Percentiles rank a stretch among this genome's conserved stretches.
These are phyloP conservation scores for Rhizopogon vinicolor DNA, from an alignment of 768 basidiomycete species.

Conservation along the genomic window DNA sequence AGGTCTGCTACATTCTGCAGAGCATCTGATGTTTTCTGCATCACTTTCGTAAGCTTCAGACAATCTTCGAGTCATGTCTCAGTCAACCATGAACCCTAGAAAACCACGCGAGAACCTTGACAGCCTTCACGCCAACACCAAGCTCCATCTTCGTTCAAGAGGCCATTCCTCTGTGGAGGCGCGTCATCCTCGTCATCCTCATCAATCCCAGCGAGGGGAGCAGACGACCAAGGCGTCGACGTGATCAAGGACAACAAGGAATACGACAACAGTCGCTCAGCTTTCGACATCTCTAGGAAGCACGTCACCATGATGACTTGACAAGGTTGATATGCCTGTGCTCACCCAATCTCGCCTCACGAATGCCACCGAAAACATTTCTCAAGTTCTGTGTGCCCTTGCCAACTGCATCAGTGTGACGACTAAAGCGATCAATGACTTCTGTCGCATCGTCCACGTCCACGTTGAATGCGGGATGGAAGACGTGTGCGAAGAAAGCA, in stretches of 20 bases:
- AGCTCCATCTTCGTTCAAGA: constrained; percentile 67
- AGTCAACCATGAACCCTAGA: not conserved
- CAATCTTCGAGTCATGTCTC: constrained; percentile 45
- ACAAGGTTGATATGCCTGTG: not conserved
- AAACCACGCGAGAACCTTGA: constrained; percentile 38
- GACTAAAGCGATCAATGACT: constrained; percentile 55
- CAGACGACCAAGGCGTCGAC: constrained; percentile 52
- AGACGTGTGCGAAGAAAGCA: constrained; percentile 72
- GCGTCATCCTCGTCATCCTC: constrained; percentile 42
- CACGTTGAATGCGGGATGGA: constrained; percentile 82
- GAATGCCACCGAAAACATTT: constrained; percentile 52
- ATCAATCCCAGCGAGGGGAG: constrained; percentile 41
- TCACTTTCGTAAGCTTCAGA: constrained; percentile 69
- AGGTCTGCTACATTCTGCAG: constrained; percentile 72
- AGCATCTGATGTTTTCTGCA: constrained; percentile 72
- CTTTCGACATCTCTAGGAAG: constrained; percentile 69
- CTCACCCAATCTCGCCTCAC: constrained; percentile 68
- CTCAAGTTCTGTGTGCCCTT: constrained; percentile 67
- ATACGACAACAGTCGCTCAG: constrained; percentile 69
- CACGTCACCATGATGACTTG: not conserved
- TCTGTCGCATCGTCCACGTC: constrained; percentile 68
- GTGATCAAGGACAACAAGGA: constrained; percentile 73
- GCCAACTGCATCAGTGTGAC: constrained; percentile 60
- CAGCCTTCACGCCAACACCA: constrained; percentile 89
- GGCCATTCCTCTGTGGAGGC: constrained; percentile 41